phyloP scores from a whole-genome alignment of 2,329 filamentous ascomycete genomes.

The Colletotrichum tabaci region DNA sequence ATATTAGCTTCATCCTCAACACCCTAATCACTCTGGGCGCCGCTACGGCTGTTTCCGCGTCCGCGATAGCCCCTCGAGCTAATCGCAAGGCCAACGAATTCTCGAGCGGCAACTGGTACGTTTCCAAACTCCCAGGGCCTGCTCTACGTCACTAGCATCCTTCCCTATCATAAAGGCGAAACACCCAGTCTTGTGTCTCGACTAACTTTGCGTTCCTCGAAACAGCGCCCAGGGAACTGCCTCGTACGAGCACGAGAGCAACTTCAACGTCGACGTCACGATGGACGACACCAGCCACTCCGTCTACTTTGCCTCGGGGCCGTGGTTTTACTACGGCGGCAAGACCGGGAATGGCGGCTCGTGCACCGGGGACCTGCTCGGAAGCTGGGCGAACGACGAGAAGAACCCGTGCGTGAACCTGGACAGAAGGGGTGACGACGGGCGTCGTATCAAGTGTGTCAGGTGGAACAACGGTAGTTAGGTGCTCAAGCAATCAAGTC shows the following conservation, averaged over 20 bases:
- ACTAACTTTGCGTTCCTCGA: not conserved
- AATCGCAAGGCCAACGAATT: conserved; percentile 12
- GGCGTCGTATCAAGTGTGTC: conserved; percentile 21
- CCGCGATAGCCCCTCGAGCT: not conserved
- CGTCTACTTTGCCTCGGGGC: conserved; percentile 31
- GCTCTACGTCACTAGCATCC: too few relatives aligned
- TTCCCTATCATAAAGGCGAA: too few relatives aligned
- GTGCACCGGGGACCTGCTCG: conserved; percentile 20
- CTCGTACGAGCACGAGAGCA: conserved; percentile 27
- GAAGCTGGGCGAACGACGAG: conserved; percentile 20
- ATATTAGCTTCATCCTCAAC: conserved; percentile 1
- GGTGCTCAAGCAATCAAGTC: too few relatives aligned
- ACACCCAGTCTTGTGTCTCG: not conserved
- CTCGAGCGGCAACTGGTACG: conserved; percentile 4
- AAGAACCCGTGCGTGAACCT: conserved; percentile 20
- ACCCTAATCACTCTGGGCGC: conserved; percentile 2
- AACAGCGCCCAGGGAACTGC: conserved; percentile 22
- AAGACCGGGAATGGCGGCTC: conserved; percentile 21
- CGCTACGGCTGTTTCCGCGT: not conserved
- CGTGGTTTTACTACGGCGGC: conserved; percentile 23
- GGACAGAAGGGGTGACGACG: conserved; percentile 12
- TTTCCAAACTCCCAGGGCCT: not conserved
- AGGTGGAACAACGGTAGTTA: conserved; percentile 17
- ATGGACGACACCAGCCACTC: conserved; percentile 32
- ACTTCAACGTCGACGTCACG: conserved; percentile 29